These are phyloP conservation scores for Suhomyces wounanorum DNA, from an alignment of 1,139 yeast genomes.

Conservation along the genomic window DNA sequence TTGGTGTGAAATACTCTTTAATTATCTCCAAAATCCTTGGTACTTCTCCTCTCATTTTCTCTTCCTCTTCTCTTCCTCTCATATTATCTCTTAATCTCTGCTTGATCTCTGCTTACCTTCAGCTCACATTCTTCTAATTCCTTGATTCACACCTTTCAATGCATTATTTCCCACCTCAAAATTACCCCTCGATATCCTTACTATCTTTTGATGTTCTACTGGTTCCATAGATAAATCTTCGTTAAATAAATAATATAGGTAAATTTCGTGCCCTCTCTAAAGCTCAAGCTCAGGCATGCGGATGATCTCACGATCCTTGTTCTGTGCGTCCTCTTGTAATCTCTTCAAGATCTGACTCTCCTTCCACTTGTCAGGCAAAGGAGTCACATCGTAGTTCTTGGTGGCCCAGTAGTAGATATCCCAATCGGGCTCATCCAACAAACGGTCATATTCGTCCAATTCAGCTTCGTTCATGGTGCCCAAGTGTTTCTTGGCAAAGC, in stretches of 20 bases:
- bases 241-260: background rate
- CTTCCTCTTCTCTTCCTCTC: too few relatives aligned
- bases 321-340: conserved; percentile 75
- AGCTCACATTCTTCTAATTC: too few relatives aligned
- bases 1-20: too few relatives aligned
- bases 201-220: background rate
- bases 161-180: background rate
- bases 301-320: conserved; percentile 69
- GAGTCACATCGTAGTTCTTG: conserved; percentile 72
- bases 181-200: background rate
- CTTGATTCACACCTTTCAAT: too few relatives aligned
- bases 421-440: conserved; percentile 96
- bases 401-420: conserved; percentile 99
- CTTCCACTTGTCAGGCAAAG: conserved; percentile 85
- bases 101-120: too few relatives aligned
- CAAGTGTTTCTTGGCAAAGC: conserved; percentile 80
- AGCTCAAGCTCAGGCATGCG: conserved; percentile 72
- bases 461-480: conserved; percentile 60
- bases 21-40: too few relatives aligned
- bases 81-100: too few relatives aligned
- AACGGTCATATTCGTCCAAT: conserved; percentile 79
- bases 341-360: conserved; percentile 60
- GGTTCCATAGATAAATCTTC: background rate
- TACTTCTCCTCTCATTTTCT: too few relatives aligned
- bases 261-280: background rate